These are phyloP conservation scores for Aristolochia fimbriata DNA, from an alignment of 164 flowering plant species.

Conservation along the genomic window DNA sequence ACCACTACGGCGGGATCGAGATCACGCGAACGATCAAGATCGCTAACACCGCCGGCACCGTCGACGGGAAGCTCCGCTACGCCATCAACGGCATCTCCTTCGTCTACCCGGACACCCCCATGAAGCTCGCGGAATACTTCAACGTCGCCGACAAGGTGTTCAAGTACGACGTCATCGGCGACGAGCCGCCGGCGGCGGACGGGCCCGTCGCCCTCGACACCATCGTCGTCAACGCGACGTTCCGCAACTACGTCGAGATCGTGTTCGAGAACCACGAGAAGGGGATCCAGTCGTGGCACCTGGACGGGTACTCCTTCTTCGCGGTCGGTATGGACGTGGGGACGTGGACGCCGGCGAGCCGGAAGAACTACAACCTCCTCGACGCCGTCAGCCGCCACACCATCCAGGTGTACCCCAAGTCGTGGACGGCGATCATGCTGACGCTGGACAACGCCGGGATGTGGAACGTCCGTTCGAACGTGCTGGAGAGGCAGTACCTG, in stretches of 20 bases:
- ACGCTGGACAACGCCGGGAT: conserved; percentile 48
- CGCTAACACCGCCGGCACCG: conserved; percentile 8
- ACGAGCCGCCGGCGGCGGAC: conserved; percentile 14
- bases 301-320: conserved; percentile 43
- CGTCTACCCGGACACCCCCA: too few species aligned
- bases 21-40: conserved; percentile 17
- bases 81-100: too few species aligned
- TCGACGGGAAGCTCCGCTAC: too few species aligned
- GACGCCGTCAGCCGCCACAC: too few species aligned
- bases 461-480: conserved; percentile 36
- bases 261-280: conserved; percentile 46
- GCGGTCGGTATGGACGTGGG: conserved; percentile 42
- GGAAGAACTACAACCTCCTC: conserved; percentile 38
- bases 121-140: too few species aligned
- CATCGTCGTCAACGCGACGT: conserved; percentile 25
- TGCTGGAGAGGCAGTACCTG: too few species aligned
- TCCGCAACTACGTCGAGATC: conserved; percentile 37
- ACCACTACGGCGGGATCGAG: conserved; percentile 33
- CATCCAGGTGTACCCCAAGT: too few species aligned
- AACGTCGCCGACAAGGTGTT: conserved; percentile 26
- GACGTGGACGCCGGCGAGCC: conserved; percentile 35
- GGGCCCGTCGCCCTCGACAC: conserved; percentile 11
- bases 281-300: conserved; percentile 33
- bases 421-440: conserved; percentile 41
- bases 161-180: conserved; percentile 26